Conservation (phyloP, 768 basidiomycete species). For the Botryobasidium botryosum region DNA sequence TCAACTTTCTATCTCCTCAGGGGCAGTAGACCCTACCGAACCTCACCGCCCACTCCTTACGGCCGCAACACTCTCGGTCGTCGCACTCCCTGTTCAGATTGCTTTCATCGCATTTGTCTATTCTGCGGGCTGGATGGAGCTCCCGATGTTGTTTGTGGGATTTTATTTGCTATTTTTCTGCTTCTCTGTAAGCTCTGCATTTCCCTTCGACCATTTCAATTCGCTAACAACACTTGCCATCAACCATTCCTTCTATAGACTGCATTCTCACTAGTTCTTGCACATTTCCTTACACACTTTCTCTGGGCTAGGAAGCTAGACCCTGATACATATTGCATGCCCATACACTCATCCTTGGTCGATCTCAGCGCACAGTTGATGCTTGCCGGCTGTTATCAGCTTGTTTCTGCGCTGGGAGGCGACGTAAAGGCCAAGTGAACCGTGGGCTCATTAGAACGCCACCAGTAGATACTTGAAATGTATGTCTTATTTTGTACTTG, state of each 20-base stretch:
- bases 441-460: not conserved
- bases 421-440: constrained; percentile 14
- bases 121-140: constrained; percentile 58
- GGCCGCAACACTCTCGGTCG: constrained; percentile 38
- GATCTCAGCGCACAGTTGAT: constrained; percentile 71
- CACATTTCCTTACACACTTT: constrained; percentile 47
- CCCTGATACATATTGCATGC: constrained; percentile 88
- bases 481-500: not conserved
- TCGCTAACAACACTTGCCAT: not conserved
- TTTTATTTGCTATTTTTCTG: constrained; percentile 58
- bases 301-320: constrained; percentile 67
- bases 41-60: constrained; percentile 32
- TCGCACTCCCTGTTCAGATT: constrained; percentile 68
- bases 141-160: constrained; percentile 50
- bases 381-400: constrained; percentile 57
- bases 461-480: not conserved
- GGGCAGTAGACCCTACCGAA: constrained; percentile 4
- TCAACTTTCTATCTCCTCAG: not conserved
- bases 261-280: constrained; percentile 47
- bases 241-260: constrained; percentile 31
- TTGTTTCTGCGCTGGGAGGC: constrained; percentile 34
- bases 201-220: not conserved
- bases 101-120: constrained; percentile 52
- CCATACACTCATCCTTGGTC: constrained; percentile 77
- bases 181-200: constrained; percentile 40